Percentiles rank a stretch among this genome's conserved stretches.
phyloP scores from a whole-genome alignment of 2,329 filamentous ascomycete genomes.

The Paecilomyces sp. region DNA sequence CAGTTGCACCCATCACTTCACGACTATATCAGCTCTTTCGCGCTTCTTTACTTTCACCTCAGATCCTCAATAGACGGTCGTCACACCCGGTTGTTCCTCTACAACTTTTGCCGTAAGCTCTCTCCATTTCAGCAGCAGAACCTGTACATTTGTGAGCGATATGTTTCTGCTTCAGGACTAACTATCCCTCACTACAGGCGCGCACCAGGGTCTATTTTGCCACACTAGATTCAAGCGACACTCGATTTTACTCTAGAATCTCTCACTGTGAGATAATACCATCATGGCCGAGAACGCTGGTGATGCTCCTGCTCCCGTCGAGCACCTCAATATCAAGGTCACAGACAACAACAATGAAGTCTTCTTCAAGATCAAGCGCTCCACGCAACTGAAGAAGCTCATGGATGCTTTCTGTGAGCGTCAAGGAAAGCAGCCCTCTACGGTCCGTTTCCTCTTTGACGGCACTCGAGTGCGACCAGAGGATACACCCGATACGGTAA shows the following conservation, averaged over 20 bases:
- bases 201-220: background rate
- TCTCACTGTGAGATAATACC: slow-evolving; percentile 21
- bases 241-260: background rate
- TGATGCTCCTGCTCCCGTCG: slow-evolving; percentile 42
- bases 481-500: slow-evolving; percentile 86
- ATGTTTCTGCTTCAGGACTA: background rate
- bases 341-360: slow-evolving; percentile 99
- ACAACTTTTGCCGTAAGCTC: background rate
- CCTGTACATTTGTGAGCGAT: background rate
- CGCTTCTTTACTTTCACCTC: slow-evolving; percentile 6
- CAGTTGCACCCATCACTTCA: slow-evolving; percentile 3
- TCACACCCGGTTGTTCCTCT: background rate
- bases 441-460: slow-evolving; percentile 92
- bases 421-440: slow-evolving; percentile 77
- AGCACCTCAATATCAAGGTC: slow-evolving; percentile 98
- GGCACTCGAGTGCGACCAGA: slow-evolving; percentile 83
- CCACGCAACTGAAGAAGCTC: slow-evolving; percentile 90
- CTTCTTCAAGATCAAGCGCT: slow-evolving; percentile 99
- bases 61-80: background rate
- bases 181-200: background rate
- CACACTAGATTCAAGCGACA: background rate
- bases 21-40: slow-evolving; percentile 11
- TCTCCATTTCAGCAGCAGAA: background rate
- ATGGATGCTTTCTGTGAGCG: slow-evolving; percentile 98
- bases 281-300: slow-evolving; percentile 37